Conservation (phyloP, 495 filamentous ascomycete genomes). For the Penicillium malachiteum region DNA sequence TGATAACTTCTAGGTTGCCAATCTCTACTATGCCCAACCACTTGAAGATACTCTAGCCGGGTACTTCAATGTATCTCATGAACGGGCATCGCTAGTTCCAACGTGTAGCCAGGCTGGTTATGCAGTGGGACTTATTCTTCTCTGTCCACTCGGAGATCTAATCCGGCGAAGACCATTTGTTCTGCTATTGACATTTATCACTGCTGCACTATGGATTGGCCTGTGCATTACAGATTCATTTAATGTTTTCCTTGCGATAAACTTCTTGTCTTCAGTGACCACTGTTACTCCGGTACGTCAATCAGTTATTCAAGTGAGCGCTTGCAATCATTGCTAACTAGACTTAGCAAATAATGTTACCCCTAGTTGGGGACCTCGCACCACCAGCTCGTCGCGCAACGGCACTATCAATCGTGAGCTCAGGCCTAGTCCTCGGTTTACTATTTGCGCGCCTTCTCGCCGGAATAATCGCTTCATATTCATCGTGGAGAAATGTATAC, state of each 20-base stretch:
- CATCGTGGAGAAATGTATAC: constrained; percentile 74
- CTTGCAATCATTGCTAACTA: neutral
- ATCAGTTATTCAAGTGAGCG: neutral
- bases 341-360: constrained; percentile 71
- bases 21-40: constrained; percentile 71
- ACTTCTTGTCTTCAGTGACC: constrained; percentile 67
- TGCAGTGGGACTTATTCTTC: constrained; percentile 67
- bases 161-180: constrained; percentile 70
- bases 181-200: constrained; percentile 61
- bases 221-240: constrained; percentile 70
- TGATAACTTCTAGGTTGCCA: constrained; percentile 46
- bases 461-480: constrained; percentile 69
- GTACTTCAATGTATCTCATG: constrained; percentile 59
- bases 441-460: constrained; percentile 75
- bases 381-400: constrained; percentile 66
- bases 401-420: constrained; percentile 69
- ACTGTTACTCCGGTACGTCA: constrained; percentile 68
- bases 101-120: constrained; percentile 83
- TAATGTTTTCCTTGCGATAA: constrained; percentile 62
- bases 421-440: constrained; percentile 74
- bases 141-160: constrained; percentile 79
- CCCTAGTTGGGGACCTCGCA: constrained; percentile 77
- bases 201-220: constrained; percentile 65
- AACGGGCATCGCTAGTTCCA: constrained; percentile 61
- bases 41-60: constrained; percentile 63